Evolutionary conservation across 2,329 filamentous ascomycete species (phyloP).

Genomic region (Trichoderma citrinoviride): DNA sequence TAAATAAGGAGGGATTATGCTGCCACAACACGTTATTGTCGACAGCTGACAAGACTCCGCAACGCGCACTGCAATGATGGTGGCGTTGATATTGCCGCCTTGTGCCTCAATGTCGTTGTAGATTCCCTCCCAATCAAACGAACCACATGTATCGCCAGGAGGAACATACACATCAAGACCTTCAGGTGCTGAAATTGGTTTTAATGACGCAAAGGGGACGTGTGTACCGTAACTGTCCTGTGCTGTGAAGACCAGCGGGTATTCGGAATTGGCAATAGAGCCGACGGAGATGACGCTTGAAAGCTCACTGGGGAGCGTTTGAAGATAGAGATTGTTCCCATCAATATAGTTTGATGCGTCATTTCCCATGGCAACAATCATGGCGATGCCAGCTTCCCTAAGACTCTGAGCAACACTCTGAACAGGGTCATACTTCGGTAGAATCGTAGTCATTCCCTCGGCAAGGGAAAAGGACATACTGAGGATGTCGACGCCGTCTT

Average conservation of each 20-base stretch:
- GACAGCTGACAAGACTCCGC: background rate
- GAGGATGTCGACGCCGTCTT: conserved; percentile 1
- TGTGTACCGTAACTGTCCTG: background rate
- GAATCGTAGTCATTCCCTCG: background rate
- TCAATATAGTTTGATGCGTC: background rate
- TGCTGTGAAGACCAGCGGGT: background rate
- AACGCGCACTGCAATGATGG: background rate
- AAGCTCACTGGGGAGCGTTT: background rate
- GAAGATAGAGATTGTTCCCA: background rate
- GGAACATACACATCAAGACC: background rate
- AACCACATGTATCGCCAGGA: background rate
- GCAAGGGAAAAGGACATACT: conserved; percentile 1
- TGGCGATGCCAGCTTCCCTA: background rate
- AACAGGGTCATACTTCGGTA: background rate
- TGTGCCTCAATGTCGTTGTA: background rate
- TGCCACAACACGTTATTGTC: background rate
- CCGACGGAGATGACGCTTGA: background rate
- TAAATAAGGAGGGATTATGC: background rate
- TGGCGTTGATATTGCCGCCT: background rate
- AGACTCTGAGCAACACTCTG: background rate
- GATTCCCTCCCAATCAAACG: background rate
- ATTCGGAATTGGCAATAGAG: background rate
- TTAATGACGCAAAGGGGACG: background rate
- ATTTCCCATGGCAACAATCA: conserved; percentile 13
- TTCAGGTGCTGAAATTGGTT: background rate